Base-by-base conservation (phyloP, 2,329 filamentous ascomycete species). In the Colletotrichum sp. region DNA sequence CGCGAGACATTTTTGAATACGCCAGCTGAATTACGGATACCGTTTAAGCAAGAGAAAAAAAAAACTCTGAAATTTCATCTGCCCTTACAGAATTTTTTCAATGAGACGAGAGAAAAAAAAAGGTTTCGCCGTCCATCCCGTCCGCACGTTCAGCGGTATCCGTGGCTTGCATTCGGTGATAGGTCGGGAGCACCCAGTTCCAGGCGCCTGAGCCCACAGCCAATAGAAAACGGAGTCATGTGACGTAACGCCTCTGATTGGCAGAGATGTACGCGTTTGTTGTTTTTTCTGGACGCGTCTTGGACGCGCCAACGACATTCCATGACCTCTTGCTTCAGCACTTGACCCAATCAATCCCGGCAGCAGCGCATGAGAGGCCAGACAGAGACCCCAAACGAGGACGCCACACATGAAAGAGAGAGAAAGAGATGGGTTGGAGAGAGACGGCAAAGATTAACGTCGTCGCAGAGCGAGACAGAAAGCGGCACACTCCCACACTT, bases 251-350 rank as follows among this genome's bases (percentile, higher is more conserved):
- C 2, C 8, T 67, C 21, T 74, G 72, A 74, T 74, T 74, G 72
- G 72, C 15, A 13, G 8, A 54, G 8, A 51, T 15, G 11, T 13
- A 59, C 72, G 72, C 72, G 72, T 72, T 72, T 74, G 72, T 74
- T 74, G 47, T 74, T 67, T 62, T 74, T 74, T 64, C 57, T 43
- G 38, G 63, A 72, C 72, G 72, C 69, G 69, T 67, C 51, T 27
- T 5, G 62, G 43, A 67, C 68, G 72, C 72, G 68, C 72, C 68
- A 29, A 74, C 72, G 70, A 71, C 68, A 74, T 74, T 66, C 67
- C 62, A 62, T 73, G 38, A 47, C 61, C 24, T 66, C 59, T 38
- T 38, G 59, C 33, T 36, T 36, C 29, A 51, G 33, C 12, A 16
- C 2, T 43, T 34, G 36, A 43, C 34, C 62, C 68, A 74, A 72